These are phyloP conservation scores for Helenozyma rhizophorensis DNA, from an alignment of 805 yeast genomes.

Conservation along the genomic window DNA sequence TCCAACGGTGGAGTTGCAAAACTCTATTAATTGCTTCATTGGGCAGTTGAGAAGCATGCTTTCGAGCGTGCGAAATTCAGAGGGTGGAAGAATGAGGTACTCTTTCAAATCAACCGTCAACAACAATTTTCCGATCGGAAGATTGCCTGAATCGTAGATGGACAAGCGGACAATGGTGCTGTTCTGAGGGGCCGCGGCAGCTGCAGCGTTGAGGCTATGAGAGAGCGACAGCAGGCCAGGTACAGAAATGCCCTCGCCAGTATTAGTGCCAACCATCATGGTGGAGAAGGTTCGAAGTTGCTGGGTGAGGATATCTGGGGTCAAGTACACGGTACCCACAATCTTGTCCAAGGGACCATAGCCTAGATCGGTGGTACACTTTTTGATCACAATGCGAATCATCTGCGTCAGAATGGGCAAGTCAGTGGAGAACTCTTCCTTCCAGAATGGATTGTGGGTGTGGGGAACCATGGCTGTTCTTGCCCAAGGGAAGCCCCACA, in stretches of 20 bases:
- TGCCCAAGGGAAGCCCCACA: constrained; percentile 76
- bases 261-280: constrained; percentile 26
- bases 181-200: constrained; percentile 8
- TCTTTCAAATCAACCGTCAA: constrained; percentile 48
- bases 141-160: constrained; percentile 35
- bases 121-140: constrained; percentile 55
- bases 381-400: constrained; percentile 46
- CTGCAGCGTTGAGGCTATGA: constrained; percentile 5
- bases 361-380: constrained; percentile 19
- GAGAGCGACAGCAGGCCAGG: constrained; percentile 10
- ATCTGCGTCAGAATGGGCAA: constrained; percentile 52
- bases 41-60: constrained; percentile 53
- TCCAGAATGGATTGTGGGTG: constrained; percentile 66
- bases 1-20: constrained; percentile 36
- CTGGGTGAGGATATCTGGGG: constrained; percentile 46
- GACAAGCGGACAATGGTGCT: constrained; percentile 44
- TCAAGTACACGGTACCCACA: constrained; percentile 51
- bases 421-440: constrained; percentile 67
- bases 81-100: constrained; percentile 56
- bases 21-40: constrained; percentile 48
- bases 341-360: constrained; percentile 34
- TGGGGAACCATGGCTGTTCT: constrained; percentile 63
- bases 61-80: constrained; percentile 59
- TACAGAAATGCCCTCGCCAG: constrained; percentile 19
- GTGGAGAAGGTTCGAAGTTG: constrained; percentile 30